These are phyloP conservation scores for Orychophragmus violaceus DNA, from an alignment of 345 rosid genomes.

Conservation along the genomic window DNA sequence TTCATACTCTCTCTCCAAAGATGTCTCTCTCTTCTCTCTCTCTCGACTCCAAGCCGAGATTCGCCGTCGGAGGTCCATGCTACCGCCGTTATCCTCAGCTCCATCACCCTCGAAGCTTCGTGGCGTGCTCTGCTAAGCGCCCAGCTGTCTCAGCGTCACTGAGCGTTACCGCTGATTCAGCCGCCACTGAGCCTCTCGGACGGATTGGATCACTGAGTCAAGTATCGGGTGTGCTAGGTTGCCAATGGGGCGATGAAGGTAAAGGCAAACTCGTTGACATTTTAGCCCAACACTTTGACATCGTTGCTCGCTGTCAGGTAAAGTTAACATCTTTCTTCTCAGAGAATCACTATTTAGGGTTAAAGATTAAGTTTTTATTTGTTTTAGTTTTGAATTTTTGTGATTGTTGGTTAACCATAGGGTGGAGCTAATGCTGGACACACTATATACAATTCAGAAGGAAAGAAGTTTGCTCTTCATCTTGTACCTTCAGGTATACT, in stretches of 20 bases:
- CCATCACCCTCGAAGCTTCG: conserved; percentile 34
- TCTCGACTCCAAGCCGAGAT: conserved; percentile 29
- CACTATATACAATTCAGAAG: conserved; percentile 85
- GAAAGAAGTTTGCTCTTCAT: conserved; percentile 92
- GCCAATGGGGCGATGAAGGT: conserved; percentile 99
- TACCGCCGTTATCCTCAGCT: conserved; percentile 18
- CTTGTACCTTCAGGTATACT: conserved; percentile 95
- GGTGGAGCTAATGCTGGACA: conserved; percentile 99
- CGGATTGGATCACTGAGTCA: conserved; percentile 74
- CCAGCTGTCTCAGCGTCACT: conserved; percentile 38
- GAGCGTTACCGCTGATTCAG: conserved; percentile 39
- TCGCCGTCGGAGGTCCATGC: conserved; percentile 5
- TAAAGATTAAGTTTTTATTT: neutral
- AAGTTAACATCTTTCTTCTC: neutral
- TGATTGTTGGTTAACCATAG: conserved; percentile 30
- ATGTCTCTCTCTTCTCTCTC: conserved; percentile 38
- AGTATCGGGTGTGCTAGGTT: conserved; percentile 86
- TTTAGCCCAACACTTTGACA: conserved; percentile 81
- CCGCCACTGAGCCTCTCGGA: conserved; percentile 30
- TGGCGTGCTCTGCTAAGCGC: conserved; percentile 35
- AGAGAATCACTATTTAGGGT: too few relatives aligned
- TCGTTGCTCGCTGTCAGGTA: conserved; percentile 99
- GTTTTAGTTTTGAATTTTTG: neutral
- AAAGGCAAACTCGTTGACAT: conserved; percentile 98
- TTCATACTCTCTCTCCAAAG: neutral